phyloP scores from a whole-genome alignment of 345 rosid species.

The Citrus cavaleriei region DNA sequence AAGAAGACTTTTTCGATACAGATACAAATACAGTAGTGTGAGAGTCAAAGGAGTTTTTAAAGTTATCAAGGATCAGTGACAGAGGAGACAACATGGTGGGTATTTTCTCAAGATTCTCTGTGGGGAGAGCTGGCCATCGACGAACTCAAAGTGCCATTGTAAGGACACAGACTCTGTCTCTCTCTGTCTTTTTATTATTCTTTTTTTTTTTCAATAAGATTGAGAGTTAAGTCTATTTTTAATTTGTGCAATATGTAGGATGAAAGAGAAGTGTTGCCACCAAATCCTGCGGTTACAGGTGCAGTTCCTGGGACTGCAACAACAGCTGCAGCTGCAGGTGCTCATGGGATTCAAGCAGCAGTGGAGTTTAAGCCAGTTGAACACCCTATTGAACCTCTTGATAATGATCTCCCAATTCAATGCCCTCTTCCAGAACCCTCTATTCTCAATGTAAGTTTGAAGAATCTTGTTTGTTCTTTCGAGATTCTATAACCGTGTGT shows the following conservation, averaged over 20 bases:
- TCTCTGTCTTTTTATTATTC: neutral
- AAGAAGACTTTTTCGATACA: neutral
- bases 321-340: slow-evolving; percentile 22
- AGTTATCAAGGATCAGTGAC: slow-evolving; percentile 8
- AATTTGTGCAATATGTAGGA: slow-evolving; percentile 37
- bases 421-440: slow-evolving; percentile 94
- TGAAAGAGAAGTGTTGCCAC: slow-evolving; percentile 61
- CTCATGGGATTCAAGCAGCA: slow-evolving; percentile 89
- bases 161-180: slow-evolving; percentile 18
- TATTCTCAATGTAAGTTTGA: slow-evolving; percentile 68
- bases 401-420: slow-evolving; percentile 71
- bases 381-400: slow-evolving; percentile 84
- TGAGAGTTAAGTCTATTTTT: neutral
- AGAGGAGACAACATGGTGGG: slow-evolving; percentile 63
- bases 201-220: neutral
- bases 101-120: slow-evolving; percentile 83
- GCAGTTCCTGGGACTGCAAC: slow-evolving; percentile 38
- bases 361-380: slow-evolving; percentile 92
- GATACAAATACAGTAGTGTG: neutral
- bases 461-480: neutral
- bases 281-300: slow-evolving; percentile 38
- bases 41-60: slow-evolving; percentile 3
- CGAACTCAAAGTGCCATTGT: slow-evolving; percentile 88
- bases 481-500: neutral
- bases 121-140: slow-evolving; percentile 63